Conservation (phyloP, 1,284 basidiomycete species). For the Waitea zeae region DNA sequence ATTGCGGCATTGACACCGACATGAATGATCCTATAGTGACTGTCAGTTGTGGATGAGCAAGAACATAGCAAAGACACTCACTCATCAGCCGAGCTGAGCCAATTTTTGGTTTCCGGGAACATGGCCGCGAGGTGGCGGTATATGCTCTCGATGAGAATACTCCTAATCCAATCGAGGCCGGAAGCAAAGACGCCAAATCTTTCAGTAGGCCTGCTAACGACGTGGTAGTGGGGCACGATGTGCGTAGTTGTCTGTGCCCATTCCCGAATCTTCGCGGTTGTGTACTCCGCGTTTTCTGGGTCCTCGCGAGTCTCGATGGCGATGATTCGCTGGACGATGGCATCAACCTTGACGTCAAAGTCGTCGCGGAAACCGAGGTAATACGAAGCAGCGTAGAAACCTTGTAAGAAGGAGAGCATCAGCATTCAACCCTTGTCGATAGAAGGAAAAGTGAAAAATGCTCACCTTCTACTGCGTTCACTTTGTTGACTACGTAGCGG, state of each 20-base stretch:
- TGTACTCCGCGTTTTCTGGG: conserved; percentile 13
- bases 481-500: conserved; percentile 34
- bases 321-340: conserved; percentile 33
- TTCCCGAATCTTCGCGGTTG: conserved; percentile 22
- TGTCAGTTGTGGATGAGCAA: background rate
- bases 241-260: conserved; percentile 32
- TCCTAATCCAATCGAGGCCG: conserved; percentile 24
- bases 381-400: conserved; percentile 45
- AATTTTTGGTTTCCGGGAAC: conserved; percentile 8
- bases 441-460: conserved; percentile 1
- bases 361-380: conserved; percentile 44
- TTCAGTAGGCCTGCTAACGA: conserved; percentile 23
- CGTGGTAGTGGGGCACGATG: conserved; percentile 43
- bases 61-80: conserved; percentile 2
- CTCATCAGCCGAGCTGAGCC: conserved; percentile 7
- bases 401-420: conserved; percentile 15
- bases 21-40: conserved; percentile 5
- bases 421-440: background rate
- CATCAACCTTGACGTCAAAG: conserved; percentile 28
- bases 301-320: conserved; percentile 23
- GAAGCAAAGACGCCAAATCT: conserved; percentile 5
- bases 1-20: conserved; percentile 6
- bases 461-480: conserved; percentile 30
- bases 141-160: conserved; percentile 33
- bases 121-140: conserved; percentile 30